Base-by-base conservation (phyloP, 2,329 filamentous ascomycete genomes). In the Trichophyton benhamiae region DNA sequence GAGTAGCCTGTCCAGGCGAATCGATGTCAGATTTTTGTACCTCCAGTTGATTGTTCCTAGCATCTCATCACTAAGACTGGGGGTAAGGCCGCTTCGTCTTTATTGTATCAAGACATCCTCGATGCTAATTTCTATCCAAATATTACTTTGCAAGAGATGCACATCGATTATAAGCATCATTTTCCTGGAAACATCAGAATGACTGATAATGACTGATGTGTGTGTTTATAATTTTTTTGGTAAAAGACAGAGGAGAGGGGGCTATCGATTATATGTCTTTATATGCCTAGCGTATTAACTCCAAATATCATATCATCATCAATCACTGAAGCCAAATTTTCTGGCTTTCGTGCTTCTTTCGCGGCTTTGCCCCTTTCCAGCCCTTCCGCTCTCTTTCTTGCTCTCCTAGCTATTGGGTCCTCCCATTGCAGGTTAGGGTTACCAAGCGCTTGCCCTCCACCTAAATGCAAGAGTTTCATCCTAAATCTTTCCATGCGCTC, bases 351-450 rank as follows among this genome's bases (percentile, higher is more conserved):
- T 11, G 46, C 61, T 53, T 64, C 15, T 13, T 25, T 62, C 62
- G 59, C 38, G 5, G 9, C 63, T 60, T 64, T 69, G 65, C 74
- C 73, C 62, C 68, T 72, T 64, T 63, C 65, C 59, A 78, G 60
- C 0, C 76, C 76, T 62, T 78, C 76, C 30, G 71, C 71, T 61
- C 71, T 70, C 65, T 75, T 78, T 64, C 74, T 72, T 64, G 72
- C 70, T 62, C 68, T 72, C 58, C 76, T 69, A 13, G 58, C 66
- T 38, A 72, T 69, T 7, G 69, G 64, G 65, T 76, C 73, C 63
- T 77, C 75, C 74, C 75, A 76, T 4, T 65, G 68, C 49, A 63
- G 49, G 48, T 55, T 59, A 8, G 46, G 27, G n/a, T 38, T 22
- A 15, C 36, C 4, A 15, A 30, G 62, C 53, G 15, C 3, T 20